Base-by-base conservation (phyloP, 169 alveolate species). In the Amoebophrya sp. region DNA sequence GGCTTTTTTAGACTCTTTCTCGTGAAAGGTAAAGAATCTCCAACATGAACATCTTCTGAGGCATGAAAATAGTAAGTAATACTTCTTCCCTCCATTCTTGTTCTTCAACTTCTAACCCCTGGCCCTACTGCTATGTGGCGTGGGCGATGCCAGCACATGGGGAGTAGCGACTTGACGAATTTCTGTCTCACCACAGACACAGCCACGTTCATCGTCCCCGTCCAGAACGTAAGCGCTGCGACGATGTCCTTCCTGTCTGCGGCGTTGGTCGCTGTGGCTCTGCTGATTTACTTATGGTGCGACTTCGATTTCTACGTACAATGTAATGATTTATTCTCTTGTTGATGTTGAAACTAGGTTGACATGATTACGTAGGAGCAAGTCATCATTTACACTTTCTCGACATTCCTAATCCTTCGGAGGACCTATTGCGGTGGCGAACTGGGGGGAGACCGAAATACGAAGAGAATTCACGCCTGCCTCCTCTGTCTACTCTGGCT, bases 111-210 rank as follows among this genome's bases (percentile, higher is more conserved):
- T n/a, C n/a, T n/a, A n/a, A n/a, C n/a, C n/a, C n/a, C n/a, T n/a
- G 91, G 92, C 36, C 47, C 89, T 0, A 65, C 90, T n/a, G 91
- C 89, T 90, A n/a, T 39, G 41, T 90, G 94, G 89, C 76, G 76
- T 23, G 76, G 14, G 90, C 93, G 38, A 10, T 53, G 76, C 76
- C 76, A 14, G 76, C 76, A 23, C 76, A 23, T 53, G n/a, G 23
- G 76, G n/a, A 14, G 10, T 53, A 23, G 76, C 76, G 10, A 10
- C 76, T 10, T 10, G n/a, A 23, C 76, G 76, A 23, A 10, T 10
- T 53, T 23, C n/a, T 53, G 76, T 23, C 76, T 53, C n/a, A 53
- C 76, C 76, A 53, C 76, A 23, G 76, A 53, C 76, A 53, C n/a
- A 23, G 76, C 76, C 76, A 23, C 23, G n/a, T 53, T 53, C 76